These are phyloP conservation scores for Fraxinus anomala DNA, from an alignment of 257 asterid genomes.

Conservation along the genomic window DNA sequence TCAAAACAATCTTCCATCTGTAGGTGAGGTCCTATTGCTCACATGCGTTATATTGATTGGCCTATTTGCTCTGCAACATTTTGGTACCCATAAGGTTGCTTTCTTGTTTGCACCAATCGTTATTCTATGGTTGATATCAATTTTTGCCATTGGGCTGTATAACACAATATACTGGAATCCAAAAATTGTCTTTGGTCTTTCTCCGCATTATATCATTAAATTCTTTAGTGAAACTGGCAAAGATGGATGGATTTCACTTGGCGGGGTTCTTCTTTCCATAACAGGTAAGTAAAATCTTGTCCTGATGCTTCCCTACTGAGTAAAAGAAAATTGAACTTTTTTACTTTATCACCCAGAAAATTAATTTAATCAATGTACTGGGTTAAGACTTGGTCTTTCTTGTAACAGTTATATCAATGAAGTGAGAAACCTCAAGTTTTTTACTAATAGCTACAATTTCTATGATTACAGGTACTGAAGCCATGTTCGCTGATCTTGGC, in stretches of 20 bases:
- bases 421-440: neutral
- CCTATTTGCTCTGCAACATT: constrained; percentile 91
- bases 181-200: constrained; percentile 66
- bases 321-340: neutral
- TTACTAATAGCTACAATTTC: constrained; percentile 6
- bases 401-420: neutral
- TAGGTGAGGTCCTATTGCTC: constrained; percentile 65
- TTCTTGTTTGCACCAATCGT: constrained; percentile 90
- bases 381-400: neutral
- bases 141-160: constrained; percentile 70
- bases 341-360: neutral
- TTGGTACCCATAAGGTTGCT: constrained; percentile 89
- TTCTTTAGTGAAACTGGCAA: constrained; percentile 73
- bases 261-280: constrained; percentile 85
- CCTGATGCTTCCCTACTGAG: neutral
- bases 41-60: constrained; percentile 82
- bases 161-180: constrained; percentile 81
- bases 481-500: constrained; percentile 98
- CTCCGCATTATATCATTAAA: constrained; percentile 76
- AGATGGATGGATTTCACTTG: constrained; percentile 93
- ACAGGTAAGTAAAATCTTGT: constrained; percentile 55
- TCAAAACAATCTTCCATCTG: constrained; percentile 24
- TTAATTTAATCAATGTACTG: neutral
- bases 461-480: constrained; percentile 77
- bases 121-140: constrained; percentile 79